Base-by-base conservation (phyloP, 371 early-diverging fungal species). In the Apophysomyces ossiformis region DNA sequence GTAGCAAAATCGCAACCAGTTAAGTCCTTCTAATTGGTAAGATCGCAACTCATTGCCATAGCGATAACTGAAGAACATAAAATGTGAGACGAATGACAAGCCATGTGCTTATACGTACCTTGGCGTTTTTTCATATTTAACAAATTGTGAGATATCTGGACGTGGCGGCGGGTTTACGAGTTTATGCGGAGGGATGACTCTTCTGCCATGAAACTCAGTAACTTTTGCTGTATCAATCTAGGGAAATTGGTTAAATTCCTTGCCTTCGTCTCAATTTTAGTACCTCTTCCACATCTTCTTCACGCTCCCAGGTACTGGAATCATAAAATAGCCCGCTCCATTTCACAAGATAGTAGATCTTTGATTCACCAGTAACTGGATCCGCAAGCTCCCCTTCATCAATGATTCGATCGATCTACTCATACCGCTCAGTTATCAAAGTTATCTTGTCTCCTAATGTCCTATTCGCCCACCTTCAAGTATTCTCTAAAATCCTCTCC, bases 291-390 rank as follows among this genome's bases (percentile, higher is more conserved):
- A 95, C 86, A 64, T 88, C 82, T 18, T 89, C 89, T 44, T 85
- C 82, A 7, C 81, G 76, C 75, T 97, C 99, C 95, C 96, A 96
- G 0, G 99, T 97, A 37, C 89, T 79, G 2, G 80, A 71, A 70
- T 96, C 97, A 72, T 97, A 96, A n/a, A 93, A 88, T n/a, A 87
- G 84, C 43, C 89, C 87, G 60, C 86, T 86, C 99, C 99, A 99
- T 70, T 97, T 99, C 41, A 95, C 92, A 45, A 99, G 79, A 71
- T 89, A 95, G 61, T 82, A 91, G 7, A 93, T 72, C 46, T 78
- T 85, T 43, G 76, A 83, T 36, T 87, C 85, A 1, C 84, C 88
- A 1, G 81, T 82, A 1, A 68, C 66, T 9, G 82, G 78, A 63
- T 88, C 85, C 9, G 74, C 69, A 41, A 88, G 66, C 57, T 95